Base-by-base conservation (phyloP, 2,329 filamentous ascomycete species). In the Escovopsis sp. region DNA sequence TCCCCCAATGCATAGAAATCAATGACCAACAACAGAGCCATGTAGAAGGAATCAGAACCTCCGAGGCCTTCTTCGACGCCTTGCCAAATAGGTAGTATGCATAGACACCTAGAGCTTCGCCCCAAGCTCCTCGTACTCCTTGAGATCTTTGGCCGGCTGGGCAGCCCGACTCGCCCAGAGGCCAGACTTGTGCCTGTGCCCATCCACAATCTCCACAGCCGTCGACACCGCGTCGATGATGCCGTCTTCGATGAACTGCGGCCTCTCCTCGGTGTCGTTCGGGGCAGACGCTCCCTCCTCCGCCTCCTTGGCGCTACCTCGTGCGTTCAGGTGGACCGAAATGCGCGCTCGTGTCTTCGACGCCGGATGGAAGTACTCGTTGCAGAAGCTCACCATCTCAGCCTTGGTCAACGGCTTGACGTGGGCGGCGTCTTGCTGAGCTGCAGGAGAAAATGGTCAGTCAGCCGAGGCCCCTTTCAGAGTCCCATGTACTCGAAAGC, bases 121-220 rank as follows among this genome's bases (percentile, higher is more conserved):
- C 48, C 84, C 85, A 45, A 80, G 68, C 45, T 95, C 89, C 57
- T 94, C 84, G 60, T 89, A 96, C 54, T 87, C 83, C 47, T 71
- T 81, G 43, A 96, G 60, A 49, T 91, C 81, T 54, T 74, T 79
- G 27, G 84, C 74, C 0, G 88, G 75, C 46, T 71, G 71, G 2
- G 87, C 76, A 1, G 84, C 89, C 16, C 73, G 70, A 48, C 79
- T 91, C 25, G 85, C 72, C 45, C 74, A 66, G 52, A 95, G 67
- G 12, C 75, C 69, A 1, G 84, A 78, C 69, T 91, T 94, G 72
- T 81, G 95, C 27, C 74, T 71, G 46, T 81, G 72, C 3, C 94
- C 81, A 55, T 94, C 84, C 37, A 75, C 76, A 52, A 96, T 87
- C 40, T 81, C 63, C 14, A 71, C 61, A 1, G 79, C 58, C 11